These are phyloP conservation scores for Sisymbrium altissimum DNA, from an alignment of 345 rosid species.

Conservation along the genomic window DNA sequence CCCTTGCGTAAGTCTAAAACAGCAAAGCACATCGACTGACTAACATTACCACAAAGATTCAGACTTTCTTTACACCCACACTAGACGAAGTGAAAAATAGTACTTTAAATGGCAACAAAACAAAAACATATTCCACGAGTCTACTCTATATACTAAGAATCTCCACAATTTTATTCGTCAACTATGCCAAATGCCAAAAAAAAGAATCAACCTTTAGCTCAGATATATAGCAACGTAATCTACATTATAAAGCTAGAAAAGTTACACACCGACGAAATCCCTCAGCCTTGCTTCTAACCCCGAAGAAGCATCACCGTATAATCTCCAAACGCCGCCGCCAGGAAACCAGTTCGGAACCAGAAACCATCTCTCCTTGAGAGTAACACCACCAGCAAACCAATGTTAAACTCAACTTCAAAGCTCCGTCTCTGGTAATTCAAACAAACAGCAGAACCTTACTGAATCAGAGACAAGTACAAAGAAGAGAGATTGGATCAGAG, in stretches of 20 bases:
- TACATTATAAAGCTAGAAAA: too few relatives aligned
- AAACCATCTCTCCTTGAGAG: constrained; percentile 9
- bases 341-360: neutral
- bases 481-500: constrained; percentile 19
- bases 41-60: neutral
- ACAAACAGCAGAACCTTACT: neutral
- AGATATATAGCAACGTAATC: too few relatives aligned
- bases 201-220: neutral
- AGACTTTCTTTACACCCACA: neutral
- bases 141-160: neutral
- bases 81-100: neutral
- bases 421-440: constrained; percentile 3
- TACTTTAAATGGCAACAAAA: neutral
- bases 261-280: constrained; percentile 35
- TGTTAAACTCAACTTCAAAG: neutral
- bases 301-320: constrained; percentile 11
- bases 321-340: constrained; percentile 10
- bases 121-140: neutral
- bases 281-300: constrained; percentile 24
- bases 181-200: neutral
- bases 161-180: neutral
- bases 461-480: neutral
- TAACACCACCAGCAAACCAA: constrained; percentile 3
- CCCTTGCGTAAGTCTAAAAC: constrained; percentile 20
- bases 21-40: constrained; percentile 1